Evolutionary conservation across 352 stramenopile genomes (phyloP).

Genomic region (Aphanomyces astaci): DNA sequence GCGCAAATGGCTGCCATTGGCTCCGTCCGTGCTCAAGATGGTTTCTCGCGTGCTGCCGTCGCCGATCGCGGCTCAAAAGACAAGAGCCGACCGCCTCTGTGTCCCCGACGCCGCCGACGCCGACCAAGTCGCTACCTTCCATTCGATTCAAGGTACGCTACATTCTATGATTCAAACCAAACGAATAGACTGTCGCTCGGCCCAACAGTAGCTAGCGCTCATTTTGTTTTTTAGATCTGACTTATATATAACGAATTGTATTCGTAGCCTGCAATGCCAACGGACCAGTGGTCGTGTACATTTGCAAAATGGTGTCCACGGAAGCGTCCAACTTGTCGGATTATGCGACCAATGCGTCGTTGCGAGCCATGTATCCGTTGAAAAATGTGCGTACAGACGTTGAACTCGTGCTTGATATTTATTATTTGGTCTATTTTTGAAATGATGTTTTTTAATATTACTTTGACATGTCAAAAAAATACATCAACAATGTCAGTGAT

Average conservation of each 20-base stretch:
- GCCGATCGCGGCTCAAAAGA: constrained; percentile 60
- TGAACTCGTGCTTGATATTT: no score
- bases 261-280: constrained; percentile 45
- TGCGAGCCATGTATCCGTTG: constrained; percentile 16
- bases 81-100: constrained; percentile 65
- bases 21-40: constrained; percentile 83
- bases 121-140: constrained; percentile 6
- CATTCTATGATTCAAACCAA: no score
- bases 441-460: no score
- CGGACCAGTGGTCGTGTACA: constrained; percentile 79
- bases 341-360: constrained; percentile 41
- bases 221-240: no score
- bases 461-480: no score
- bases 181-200: no score
- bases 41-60: constrained; percentile 79
- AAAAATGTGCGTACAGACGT: no score
- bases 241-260: constrained; percentile 29
- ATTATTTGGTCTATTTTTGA: no score
- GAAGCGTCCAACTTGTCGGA: constrained; percentile 78
- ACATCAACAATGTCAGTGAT: no score
- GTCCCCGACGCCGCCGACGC: not conserved
- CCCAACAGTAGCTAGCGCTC: no score
- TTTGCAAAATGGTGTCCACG: constrained; percentile 90
- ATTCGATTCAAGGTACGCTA: constrained; percentile 22
- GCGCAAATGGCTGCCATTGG: constrained; percentile 86